Evolutionary conservation across 495 filamentous ascomycete genomes (phyloP), one percentile per base, ranked within the genome.

Genomic region (Trichoderma orchidacearum): DNA sequence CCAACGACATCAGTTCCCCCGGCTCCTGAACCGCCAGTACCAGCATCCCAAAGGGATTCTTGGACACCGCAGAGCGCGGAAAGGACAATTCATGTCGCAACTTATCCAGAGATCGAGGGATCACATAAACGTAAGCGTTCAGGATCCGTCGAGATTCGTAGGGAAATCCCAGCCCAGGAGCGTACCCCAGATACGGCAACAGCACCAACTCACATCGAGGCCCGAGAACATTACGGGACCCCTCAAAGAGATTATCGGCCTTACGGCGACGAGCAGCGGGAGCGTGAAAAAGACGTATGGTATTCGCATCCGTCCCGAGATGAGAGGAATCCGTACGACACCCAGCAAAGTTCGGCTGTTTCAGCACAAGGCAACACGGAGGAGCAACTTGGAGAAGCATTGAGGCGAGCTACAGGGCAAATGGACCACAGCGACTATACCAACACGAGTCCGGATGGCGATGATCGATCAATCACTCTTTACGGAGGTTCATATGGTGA

Each of bases 51-150:
- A 27, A 21, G 38, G 18, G 38, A 48, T 25, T 48, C 38, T 1
- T 48, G 38, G 38, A 48, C 38, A 7, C 38, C 38, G 9, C 17
- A 23, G 27, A 48, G 38, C 12, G 36, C 17, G 17, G 36, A 45
- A 18, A 45, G 36, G 36, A 48, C 38, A 3, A 48, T 48, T 25
- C 38, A 48, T 23, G 38, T 48, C 13, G 38, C 38, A 48, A 48
- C 38, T 23, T 48, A 48, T 25, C 38, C 15, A 56, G 59, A 53
- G 60, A 63, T 50, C 15, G 76, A 79, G 53, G 56, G 58, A 4
- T 66, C 70, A 18, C 73, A 79, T 59, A 81, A 81, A 63, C 75
- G 78, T 58, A 81, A 80, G 63, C 70, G 78, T 38, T 77, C 76
- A 41, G 61, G 65, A 12, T 77, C 76, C 30, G 63, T 70, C 41